phyloP scores from a whole-genome alignment of 164 flowering plant species.

The Magnolia kwangsiensis region DNA sequence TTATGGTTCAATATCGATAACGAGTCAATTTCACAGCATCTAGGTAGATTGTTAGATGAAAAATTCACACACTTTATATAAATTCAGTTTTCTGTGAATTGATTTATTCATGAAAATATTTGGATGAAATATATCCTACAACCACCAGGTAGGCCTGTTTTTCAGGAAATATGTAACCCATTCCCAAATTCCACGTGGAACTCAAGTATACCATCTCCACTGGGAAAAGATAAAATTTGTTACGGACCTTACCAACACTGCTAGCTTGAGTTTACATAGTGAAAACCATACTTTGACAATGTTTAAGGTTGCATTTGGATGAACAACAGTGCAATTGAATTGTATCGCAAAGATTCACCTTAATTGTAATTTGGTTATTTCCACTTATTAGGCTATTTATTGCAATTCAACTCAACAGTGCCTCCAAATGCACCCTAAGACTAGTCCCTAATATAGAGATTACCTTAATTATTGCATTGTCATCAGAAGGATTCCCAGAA shows the following conservation, averaged over 20 bases:
- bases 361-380: no score
- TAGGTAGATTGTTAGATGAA: no score
- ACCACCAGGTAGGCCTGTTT: not conserved
- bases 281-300: no score
- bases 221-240: not conserved
- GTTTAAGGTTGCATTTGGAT: not conserved
- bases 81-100: no score
- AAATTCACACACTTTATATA: no score
- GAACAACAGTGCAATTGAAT: not conserved
- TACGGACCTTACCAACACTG: not conserved
- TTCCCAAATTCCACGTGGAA: not conserved
- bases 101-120: no score
- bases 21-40: no score
- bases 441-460: not conserved
- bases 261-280: not conserved
- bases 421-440: not conserved
- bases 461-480: conserved; percentile 10
- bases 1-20: no score
- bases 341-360: not conserved
- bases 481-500: not conserved
- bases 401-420: not conserved
- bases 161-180: not conserved
- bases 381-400: not conserved
- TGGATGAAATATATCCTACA: not conserved
- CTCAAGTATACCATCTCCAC: not conserved